Base-by-base conservation (phyloP, 352 stramenopile genomes). In the Pythium brassicae region DNA sequence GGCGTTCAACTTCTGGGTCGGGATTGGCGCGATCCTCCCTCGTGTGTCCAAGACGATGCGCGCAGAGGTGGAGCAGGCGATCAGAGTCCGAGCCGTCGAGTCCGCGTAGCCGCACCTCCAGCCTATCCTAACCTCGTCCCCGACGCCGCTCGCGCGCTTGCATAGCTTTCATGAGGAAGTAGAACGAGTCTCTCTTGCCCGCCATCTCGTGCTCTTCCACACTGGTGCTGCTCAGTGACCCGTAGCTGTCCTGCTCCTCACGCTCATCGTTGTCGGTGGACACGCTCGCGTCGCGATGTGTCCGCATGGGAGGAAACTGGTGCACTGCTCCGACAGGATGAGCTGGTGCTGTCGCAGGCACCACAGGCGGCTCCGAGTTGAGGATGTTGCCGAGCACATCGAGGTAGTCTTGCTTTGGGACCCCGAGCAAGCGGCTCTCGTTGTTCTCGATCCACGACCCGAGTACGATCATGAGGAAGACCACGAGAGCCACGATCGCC, bases 371-470 rank as follows among this genome's bases (percentile, higher is more conserved):
- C 23, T 83, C 65, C 0, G 76, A 79, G 32, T 59, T 59, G n/a
- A 91, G 55, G 51, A 92, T 92, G 40, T 79, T 85, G 26, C 59
- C 58, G 4, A 91, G 68, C 10, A 91, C 78, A 10, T 86, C 56
- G 23, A 87, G 61, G 45, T 79, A 91, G 44, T 91, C 81, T 39
- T 57, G 58, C 47, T 78, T 89, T 3, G 76, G 74, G 11, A 91
- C 71, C 5, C 76, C 78, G 17, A 87, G 55, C 22, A 89, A 44
- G 6, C 68, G 69, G 60, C 81, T 91, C 17, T 91, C 68, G 53
- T 91, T 91, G 66, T 89, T 87, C 52, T 91, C 81, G 53, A 91
- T 72, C 76, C 77, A 88, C 29, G 61, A 69, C 9, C 81, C 75
- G 3, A 89, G 44, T 14, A 89, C 73, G 14, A 81, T 32, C 63